These are phyloP conservation scores for Crithidia bombi DNA, from an alignment of 208 protist genomes.

Conservation along the genomic window DNA sequence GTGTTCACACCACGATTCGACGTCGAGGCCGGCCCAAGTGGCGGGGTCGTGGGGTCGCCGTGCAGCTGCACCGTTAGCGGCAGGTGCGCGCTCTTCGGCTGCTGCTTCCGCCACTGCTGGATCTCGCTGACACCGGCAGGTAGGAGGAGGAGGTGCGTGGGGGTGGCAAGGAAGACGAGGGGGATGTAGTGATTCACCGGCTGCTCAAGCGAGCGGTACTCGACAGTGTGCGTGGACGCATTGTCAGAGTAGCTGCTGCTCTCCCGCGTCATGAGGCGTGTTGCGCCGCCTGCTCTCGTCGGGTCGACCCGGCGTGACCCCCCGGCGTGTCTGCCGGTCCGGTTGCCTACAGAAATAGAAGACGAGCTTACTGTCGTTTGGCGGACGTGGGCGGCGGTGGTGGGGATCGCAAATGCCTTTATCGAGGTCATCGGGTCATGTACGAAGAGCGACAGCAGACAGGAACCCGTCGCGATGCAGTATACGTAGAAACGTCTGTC, in stretches of 20 bases:
- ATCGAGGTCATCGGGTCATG: conserved; percentile 79
- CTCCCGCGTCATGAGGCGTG: neutral
- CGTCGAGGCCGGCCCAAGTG: neutral
- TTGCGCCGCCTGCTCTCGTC: neutral
- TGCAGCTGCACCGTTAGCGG: conserved; percentile 33
- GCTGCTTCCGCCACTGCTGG: conserved; percentile 33
- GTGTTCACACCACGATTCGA: neutral
- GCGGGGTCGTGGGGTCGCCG: neutral
- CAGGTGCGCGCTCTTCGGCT: conserved; percentile 32
- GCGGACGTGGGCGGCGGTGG: neutral
- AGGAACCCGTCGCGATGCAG: conserved; percentile 48
- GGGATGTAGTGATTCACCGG: conserved; percentile 4
- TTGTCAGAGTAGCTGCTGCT: neutral
- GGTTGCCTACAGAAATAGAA: conserved; percentile 10
- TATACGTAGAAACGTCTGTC: conserved; percentile 88
- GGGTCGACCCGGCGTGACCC: neutral
- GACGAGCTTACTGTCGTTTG: conserved; percentile 13
- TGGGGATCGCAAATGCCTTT: conserved; percentile 61
- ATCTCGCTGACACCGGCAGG: conserved; percentile 23
- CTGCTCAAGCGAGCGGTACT: neutral
- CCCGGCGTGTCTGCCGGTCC: neutral
- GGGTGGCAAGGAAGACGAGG: conserved; percentile 30
- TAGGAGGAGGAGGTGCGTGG: conserved; percentile 32
- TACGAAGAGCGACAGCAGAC: conserved; percentile 74
- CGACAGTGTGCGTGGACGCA: conserved; percentile 7